Conservation (phyloP, 2,329 filamentous ascomycete species). For the Aureobasidium melanogenum region DNA sequence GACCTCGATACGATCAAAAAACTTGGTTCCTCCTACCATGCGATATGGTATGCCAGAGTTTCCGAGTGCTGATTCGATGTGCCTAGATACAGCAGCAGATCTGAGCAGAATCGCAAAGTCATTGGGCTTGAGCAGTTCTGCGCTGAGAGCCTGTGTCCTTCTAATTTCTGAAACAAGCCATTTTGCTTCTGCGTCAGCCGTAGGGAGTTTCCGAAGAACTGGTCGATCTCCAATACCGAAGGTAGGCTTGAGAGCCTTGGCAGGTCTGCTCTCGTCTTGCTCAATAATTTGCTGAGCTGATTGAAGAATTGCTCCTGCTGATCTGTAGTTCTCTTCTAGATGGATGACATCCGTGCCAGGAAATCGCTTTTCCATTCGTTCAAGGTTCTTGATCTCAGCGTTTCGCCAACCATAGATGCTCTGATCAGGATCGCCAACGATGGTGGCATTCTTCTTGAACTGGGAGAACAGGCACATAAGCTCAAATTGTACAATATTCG, state of each 20-base stretch:
- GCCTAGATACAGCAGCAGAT: slow-evolving; percentile 70
- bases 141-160: slow-evolving; percentile 61
- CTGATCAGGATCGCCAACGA: slow-evolving; percentile 94
- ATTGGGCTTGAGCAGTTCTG: slow-evolving; percentile 60
- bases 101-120: slow-evolving; percentile 85
- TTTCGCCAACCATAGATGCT: slow-evolving; percentile 96
- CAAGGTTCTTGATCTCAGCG: slow-evolving; percentile 82
- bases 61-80: slow-evolving; percentile 76
- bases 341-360: slow-evolving; percentile 72
- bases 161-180: slow-evolving; percentile 86
- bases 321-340: slow-evolving; percentile 90
- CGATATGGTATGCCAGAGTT: slow-evolving; percentile 77
- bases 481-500: slow-evolving; percentile 89
- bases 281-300: slow-evolving; percentile 80
- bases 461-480: slow-evolving; percentile 83
- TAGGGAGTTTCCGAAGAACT: slow-evolving; percentile 67
- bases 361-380: slow-evolving; percentile 67
- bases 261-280: slow-evolving; percentile 72
- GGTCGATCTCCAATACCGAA: slow-evolving; percentile 72
- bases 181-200: slow-evolving; percentile 63
- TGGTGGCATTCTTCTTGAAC: slow-evolving; percentile 65
- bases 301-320: slow-evolving; percentile 73
- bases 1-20: slow-evolving; percentile 86
- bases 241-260: slow-evolving; percentile 70
- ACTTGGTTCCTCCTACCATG: slow-evolving; percentile 85